Percentiles rank a stretch among this genome's conserved stretches.
Evolutionary conservation across 2,329 filamentous ascomycete species (phyloP).

Genomic region (Calonectria honghensis): DNA sequence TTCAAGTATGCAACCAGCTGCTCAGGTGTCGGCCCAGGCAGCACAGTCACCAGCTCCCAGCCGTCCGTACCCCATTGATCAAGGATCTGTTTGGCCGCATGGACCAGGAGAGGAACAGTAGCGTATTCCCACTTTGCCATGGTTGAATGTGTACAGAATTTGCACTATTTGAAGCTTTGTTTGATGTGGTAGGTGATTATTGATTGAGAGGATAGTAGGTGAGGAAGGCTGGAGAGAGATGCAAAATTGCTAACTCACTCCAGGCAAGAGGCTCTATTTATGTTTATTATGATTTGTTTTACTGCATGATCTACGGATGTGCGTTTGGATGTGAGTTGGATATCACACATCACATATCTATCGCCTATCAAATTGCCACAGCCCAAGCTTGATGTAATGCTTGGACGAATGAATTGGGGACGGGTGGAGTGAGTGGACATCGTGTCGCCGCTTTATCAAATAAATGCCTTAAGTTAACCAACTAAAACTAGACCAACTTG

Average conservation of each 20-base stretch:
- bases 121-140: background rate
- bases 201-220: background rate
- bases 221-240: background rate
- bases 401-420: too few species aligned
- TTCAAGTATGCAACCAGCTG: background rate
- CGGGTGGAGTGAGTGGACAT: too few species aligned
- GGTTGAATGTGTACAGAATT: background rate
- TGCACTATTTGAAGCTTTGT: background rate
- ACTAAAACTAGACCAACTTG: too few species aligned
- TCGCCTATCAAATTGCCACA: too few species aligned
- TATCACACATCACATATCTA: too few species aligned
- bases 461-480: too few species aligned
- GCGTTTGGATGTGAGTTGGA: too few species aligned
- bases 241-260: rapidly evolving
- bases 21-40: background rate
- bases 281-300: background rate
- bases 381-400: too few species aligned
- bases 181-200: background rate
- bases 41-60: background rate
- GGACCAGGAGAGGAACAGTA: background rate
- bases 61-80: background rate
- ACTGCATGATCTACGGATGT: background rate
- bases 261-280: background rate
- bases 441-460: too few species aligned
- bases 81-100: background rate